Base-by-base conservation (phyloP, 2,329 filamentous ascomycete species). In the Sclerotinia spermophila region DNA sequence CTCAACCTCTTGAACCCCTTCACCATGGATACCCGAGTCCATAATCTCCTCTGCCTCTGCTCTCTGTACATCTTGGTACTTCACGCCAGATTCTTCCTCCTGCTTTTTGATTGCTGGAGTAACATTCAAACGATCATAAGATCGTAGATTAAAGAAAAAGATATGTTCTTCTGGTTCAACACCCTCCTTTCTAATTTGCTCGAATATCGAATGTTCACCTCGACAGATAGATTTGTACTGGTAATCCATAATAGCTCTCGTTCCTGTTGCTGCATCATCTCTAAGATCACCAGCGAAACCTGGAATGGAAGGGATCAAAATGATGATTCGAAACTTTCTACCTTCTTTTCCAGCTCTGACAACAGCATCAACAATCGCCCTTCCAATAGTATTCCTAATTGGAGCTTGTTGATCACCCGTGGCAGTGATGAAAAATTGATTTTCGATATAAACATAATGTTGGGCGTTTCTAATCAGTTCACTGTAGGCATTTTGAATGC, bases 371-470 rank as follows among this genome's bases (percentile, higher is more conserved):
- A 97, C 96, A 68, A 99, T 97, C 2, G 96, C 90, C 11, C 86
- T 85, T 19, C 96, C 96, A 68, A 99, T 92, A 27, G 89, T 91
- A 79, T 99, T 99, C 80, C 93, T 89, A 35, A 98, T 88, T 0
- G 95, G 95, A 0, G 85, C 82, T 79, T 97, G 94, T 48, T 97
- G 82, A n/a, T 96, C 90, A 13, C 93, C 93, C 0, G 95, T 98
- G 0, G 96, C 92, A 1, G 94, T 96, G 82, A 87, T 97, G 84
- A 98, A 99, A 83, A 98, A 98, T 78, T 99, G 96, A 77, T 98
- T 98, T 80, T 99, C 96, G 72, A 99, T 97, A 82, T 98, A 99
- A 35, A 99, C 91, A 76, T 89, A 97, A 79, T 98, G 95, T 81
- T 97, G 84, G 0, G 95, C 95, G 67, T 92, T 93, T 66, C 90